phyloP scores from a whole-genome alignment of 2,329 filamentous ascomycete genomes.

The Pestalotiopsis fici region DNA sequence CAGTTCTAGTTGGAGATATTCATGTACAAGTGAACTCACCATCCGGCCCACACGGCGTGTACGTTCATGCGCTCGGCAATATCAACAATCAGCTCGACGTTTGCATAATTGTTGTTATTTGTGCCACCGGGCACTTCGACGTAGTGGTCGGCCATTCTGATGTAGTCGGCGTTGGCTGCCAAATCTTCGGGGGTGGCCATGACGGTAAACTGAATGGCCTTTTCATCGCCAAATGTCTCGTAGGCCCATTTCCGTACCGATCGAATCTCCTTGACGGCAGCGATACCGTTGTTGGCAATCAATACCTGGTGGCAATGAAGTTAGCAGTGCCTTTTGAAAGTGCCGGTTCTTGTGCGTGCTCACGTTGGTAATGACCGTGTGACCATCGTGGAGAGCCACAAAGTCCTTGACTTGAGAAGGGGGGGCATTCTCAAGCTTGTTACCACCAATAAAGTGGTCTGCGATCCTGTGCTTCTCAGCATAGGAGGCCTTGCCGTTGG shows the following conservation, averaged over 20 bases:
- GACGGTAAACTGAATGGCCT: slow-evolving; percentile 97
- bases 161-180: slow-evolving; percentile 97
- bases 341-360: slow-evolving; percentile 34
- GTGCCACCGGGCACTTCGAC: slow-evolving; percentile 98
- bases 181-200: slow-evolving; percentile 99
- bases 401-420: slow-evolving; percentile 95
- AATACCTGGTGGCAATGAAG: slow-evolving; percentile 65
- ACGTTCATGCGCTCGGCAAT: slow-evolving; percentile 98
- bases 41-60: slow-evolving; percentile 98
- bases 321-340: slow-evolving; percentile 11
- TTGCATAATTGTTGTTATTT: slow-evolving; percentile 99
- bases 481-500: slow-evolving; percentile 66
- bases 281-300: slow-evolving; percentile 99
- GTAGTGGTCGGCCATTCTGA: slow-evolving; percentile 99
- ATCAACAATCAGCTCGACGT: slow-evolving; percentile 98
- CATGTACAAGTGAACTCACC: slow-evolving; percentile 57
- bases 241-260: slow-evolving; percentile 99
- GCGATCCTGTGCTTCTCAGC: slow-evolving; percentile 81
- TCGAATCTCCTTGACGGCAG: slow-evolving; percentile 98
- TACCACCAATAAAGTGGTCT: slow-evolving; percentile 96
- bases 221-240: slow-evolving; percentile 98
- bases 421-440: slow-evolving; percentile 78
- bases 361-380: slow-evolving; percentile 98
- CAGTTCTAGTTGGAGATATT: slow-evolving; percentile 9
- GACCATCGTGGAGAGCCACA: slow-evolving; percentile 83